Evolutionary conservation across 495 filamentous ascomycete species (phyloP).

Genomic region (Xylona heveae): DNA sequence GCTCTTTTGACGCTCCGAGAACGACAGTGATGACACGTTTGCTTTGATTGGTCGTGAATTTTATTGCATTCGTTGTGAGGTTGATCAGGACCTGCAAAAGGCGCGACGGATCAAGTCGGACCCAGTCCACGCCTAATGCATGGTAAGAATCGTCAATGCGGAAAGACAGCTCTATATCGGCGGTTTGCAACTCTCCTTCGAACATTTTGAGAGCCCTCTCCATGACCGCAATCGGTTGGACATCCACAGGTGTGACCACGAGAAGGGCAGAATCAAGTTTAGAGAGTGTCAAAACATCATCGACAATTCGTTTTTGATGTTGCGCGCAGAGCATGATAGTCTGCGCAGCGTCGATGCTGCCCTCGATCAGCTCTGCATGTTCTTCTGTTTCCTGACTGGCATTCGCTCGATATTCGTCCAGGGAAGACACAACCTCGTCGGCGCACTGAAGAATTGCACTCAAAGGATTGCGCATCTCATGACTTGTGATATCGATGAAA

Average conservation of each 20-base stretch:
- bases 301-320: conserved; percentile 64
- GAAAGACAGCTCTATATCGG: conserved; percentile 43
- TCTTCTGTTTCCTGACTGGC: conserved; percentile 4
- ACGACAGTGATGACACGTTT: conserved; percentile 44
- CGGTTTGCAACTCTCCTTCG: conserved; percentile 42
- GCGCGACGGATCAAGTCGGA: conserved; percentile 45
- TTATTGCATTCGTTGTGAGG: conserved; percentile 25
- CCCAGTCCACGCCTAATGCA: conserved; percentile 37
- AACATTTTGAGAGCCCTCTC: conserved; percentile 52
- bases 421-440: conserved; percentile 43
- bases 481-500: conserved; percentile 76
- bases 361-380: conserved; percentile 25
- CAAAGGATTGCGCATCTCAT: conserved; percentile 73
- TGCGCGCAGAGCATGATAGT: conserved; percentile 55
- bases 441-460: conserved; percentile 64
- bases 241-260: conserved; percentile 41
- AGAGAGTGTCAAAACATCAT: conserved; percentile 58
- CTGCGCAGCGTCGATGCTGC: conserved; percentile 46
- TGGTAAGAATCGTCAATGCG: conserved; percentile 32
- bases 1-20: conserved; percentile 39
- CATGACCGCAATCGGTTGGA: conserved; percentile 44
- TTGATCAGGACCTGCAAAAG: conserved; percentile 46
- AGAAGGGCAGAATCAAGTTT: conserved; percentile 66
- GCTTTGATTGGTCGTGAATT: conserved; percentile 24
- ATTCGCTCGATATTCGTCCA: conserved; percentile 21